These are phyloP conservation scores for Ilyonectria mors-panacis DNA, from an alignment of 2,329 filamentous ascomycete species.

Conservation along the genomic window DNA sequence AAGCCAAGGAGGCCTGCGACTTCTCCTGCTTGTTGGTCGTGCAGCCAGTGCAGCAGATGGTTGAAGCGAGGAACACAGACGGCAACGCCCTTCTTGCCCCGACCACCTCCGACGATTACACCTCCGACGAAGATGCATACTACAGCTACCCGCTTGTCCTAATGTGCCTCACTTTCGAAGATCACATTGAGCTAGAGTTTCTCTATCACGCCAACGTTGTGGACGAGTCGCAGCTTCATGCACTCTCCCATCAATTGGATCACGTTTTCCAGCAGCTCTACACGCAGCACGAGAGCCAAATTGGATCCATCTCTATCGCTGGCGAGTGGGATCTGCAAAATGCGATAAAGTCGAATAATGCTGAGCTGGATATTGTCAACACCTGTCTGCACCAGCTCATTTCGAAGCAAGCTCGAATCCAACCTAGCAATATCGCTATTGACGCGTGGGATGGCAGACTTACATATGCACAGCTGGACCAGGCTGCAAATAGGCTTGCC, in stretches of 20 bases:
- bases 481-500: constrained; percentile 11
- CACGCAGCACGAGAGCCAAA: background rate
- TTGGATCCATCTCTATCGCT: background rate
- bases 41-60: constrained; percentile 19
- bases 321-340: constrained; percentile 11
- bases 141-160: constrained; percentile 45
- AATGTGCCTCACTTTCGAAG: constrained; percentile 4
- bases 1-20: constrained; percentile 9
- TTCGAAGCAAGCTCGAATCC: constrained; percentile 17
- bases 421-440: background rate
- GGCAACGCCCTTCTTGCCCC: background rate
- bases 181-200: constrained; percentile 9
- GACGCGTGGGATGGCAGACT: constrained; percentile 41
- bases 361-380: constrained; percentile 9
- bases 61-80: background rate
- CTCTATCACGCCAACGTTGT: constrained; percentile 10
- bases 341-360: background rate
- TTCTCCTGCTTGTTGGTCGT: constrained; percentile 26
- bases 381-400: constrained; percentile 19
- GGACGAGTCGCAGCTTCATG: background rate
- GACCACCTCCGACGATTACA: background rate
- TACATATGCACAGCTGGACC: constrained; percentile 11
- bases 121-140: constrained; percentile 28
- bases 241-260: background rate
- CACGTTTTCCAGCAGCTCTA: constrained; percentile 7